Conservation (phyloP, 345 rosid species). For the Heritiera fomes region DNA sequence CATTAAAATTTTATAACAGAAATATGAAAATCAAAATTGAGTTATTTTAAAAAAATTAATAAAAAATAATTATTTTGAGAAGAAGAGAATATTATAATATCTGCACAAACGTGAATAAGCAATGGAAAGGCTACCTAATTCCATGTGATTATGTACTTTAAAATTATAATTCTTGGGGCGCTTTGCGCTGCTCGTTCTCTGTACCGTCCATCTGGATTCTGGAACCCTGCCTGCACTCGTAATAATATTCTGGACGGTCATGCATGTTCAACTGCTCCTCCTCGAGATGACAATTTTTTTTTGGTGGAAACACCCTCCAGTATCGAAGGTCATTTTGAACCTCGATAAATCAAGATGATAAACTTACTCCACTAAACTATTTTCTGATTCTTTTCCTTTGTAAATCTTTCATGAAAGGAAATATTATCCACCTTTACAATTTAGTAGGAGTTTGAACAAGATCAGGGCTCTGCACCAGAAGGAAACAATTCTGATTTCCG, state of each 20-base stretch:
- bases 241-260: conserved; percentile 1
- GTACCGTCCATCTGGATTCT: background rate
- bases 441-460: background rate
- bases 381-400: background rate
- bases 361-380: background rate
- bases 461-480: background rate
- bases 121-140: conserved; percentile 6
- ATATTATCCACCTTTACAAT: background rate
- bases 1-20: too few relatives aligned
- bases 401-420: background rate
- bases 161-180: background rate
- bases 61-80: too few relatives aligned
- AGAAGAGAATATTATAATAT: background rate
- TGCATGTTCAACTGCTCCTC: background rate
- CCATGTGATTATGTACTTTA: background rate
- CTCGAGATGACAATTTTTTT: background rate
- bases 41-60: too few relatives aligned
- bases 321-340: too few relatives aligned
- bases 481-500: background rate
- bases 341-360: background rate
- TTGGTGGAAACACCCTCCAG: too few relatives aligned
- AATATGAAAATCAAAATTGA: too few relatives aligned
- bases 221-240: background rate
- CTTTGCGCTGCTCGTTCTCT: background rate
- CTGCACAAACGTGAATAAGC: background rate